Percentiles rank a stretch among this genome's conserved stretches.
These are phyloP conservation scores for Lineolata rhizophorae DNA, from an alignment of 495 filamentous ascomycete species.

Conservation along the genomic window DNA sequence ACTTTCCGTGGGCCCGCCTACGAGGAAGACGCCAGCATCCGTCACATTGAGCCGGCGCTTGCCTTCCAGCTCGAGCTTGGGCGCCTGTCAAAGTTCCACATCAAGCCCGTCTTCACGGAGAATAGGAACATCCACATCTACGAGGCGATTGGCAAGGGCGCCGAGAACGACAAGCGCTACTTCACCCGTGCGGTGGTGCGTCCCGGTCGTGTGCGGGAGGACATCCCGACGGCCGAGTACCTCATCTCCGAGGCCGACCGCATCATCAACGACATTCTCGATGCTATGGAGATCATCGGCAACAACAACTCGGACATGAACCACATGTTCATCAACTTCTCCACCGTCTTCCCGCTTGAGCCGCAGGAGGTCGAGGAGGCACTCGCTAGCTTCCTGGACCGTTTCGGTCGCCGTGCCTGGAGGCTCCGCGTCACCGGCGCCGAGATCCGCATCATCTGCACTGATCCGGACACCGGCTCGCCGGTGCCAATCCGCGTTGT, in stretches of 20 bases:
- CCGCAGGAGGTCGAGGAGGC: constrained; percentile 86
- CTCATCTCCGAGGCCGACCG: constrained; percentile 93
- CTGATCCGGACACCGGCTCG: constrained; percentile 59
- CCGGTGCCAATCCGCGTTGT: constrained; percentile 89
- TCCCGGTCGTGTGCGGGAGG: constrained; percentile 78
- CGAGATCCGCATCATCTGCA: constrained; percentile 96
- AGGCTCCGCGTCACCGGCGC: constrained; percentile 90
- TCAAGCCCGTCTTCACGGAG: constrained; percentile 95
- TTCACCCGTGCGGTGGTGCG: constrained; percentile 90
- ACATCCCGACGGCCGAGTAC: constrained; percentile 94
- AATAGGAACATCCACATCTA: constrained; percentile 98
- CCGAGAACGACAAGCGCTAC: constrained; percentile 91
- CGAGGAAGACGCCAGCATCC: constrained; percentile 80
- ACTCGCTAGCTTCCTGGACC: constrained; percentile 82
- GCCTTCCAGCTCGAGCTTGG: constrained; percentile 95
- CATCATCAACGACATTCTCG: constrained; percentile 91
- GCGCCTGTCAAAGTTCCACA: constrained; percentile 86
- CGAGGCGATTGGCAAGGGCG: constrained; percentile 81
- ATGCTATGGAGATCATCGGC: constrained; percentile 92
- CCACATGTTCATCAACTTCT: constrained; percentile 99
- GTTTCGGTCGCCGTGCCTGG: constrained; percentile 89
- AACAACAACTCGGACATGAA: constrained; percentile 99
- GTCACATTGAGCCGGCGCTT: constrained; percentile 86
- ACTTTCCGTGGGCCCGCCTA: constrained; percentile 89
- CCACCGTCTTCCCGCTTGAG: constrained; percentile 76